These are phyloP conservation scores for Bretschneidera sinensis DNA, from an alignment of 345 rosid genomes.

Conservation along the genomic window DNA sequence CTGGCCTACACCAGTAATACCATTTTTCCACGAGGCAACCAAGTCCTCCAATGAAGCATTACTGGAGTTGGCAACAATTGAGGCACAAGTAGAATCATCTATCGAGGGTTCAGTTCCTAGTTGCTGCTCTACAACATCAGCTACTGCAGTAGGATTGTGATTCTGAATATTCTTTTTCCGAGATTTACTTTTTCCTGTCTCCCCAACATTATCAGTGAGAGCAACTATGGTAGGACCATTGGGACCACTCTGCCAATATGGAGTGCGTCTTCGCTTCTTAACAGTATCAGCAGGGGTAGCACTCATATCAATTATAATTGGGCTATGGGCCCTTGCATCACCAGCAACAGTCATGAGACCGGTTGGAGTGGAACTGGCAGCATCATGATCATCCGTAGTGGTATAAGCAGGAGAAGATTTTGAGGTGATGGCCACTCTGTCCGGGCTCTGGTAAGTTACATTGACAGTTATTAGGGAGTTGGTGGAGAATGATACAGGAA, in stretches of 20 bases:
- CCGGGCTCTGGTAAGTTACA: constrained; percentile 17
- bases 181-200: constrained; percentile 30
- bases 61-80: constrained; percentile 5
- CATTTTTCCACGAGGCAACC: constrained; percentile 71
- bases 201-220: constrained; percentile 26
- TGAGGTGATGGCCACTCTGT: constrained; percentile 14
- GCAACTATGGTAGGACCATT: constrained; percentile 35
- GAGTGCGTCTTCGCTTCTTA: constrained; percentile 76
- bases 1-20: constrained; percentile 86
- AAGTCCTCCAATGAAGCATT: constrained; percentile 36
- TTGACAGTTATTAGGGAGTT: constrained; percentile 20
- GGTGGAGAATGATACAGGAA: constrained; percentile 23
- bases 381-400: constrained; percentile 8
- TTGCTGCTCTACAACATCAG: constrained; percentile 28
- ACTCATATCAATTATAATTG: constrained; percentile 34
- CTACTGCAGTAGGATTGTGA: constrained; percentile 27
- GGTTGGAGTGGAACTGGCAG: constrained; percentile 9
- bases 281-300: constrained; percentile 68
- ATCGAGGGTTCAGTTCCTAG: constrained; percentile 10
- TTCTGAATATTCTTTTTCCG: constrained; percentile 24
- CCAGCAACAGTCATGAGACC: constrained; percentile 11
- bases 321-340: constrained; percentile 15
- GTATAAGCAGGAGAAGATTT: background rate
- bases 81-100: constrained; percentile 20
- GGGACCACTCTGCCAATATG: constrained; percentile 32